Evolutionary conservation across 2,329 filamentous ascomycete species (phyloP), one percentile per base, ranked within the genome.

Genomic region (Trichoderma sp.): DNA sequence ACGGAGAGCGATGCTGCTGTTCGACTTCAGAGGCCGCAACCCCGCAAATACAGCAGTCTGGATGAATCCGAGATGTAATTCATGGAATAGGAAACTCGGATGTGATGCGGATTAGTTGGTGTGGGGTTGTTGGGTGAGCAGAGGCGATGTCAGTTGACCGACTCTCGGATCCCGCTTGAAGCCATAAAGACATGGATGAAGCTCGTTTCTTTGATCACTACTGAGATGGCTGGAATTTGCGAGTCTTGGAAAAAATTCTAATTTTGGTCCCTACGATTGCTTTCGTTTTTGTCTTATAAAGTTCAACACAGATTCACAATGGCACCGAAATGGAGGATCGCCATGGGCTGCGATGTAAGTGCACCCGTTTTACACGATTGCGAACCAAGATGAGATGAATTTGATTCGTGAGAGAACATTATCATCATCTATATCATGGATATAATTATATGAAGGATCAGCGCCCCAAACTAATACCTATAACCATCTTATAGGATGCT

Each of bases 291-390:
- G n/a, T 14, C 14, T 14, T 18, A 8, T 6, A 33, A 4, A 24
- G 60, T 7, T 24, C 27, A n/a, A 12, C 35, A 27, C n/a, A 6
- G 75, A 72, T 29, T 71, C 69, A 84, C 71, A 72, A 88, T 88
- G 86, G 80, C 85, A 75, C 86, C 86, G 66, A 85, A 85, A 77
- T 89, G 87, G 87, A 88, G 84, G 80, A 88, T 90, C 74, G 88
- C 86, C 60, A 84, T 89, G 78, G 88, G 87, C 79, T 88, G 88
- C 80, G 88, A 90, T 84, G 88, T 89, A 81, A 83, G 87, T 83
- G 14, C 16, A 53, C 21, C 29, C 21, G 3, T 31, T 11, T 24
- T 11, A 21, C 29, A 14, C 21, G 6, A 63, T 31, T 1, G 5
- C 0, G 9, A 12, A 21, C 18, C 9, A 16, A 21, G 18, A 35